phyloP scores from a whole-genome alignment of 1,284 basidiomycete species.

The Ustanciosporium gigantosporum region DNA sequence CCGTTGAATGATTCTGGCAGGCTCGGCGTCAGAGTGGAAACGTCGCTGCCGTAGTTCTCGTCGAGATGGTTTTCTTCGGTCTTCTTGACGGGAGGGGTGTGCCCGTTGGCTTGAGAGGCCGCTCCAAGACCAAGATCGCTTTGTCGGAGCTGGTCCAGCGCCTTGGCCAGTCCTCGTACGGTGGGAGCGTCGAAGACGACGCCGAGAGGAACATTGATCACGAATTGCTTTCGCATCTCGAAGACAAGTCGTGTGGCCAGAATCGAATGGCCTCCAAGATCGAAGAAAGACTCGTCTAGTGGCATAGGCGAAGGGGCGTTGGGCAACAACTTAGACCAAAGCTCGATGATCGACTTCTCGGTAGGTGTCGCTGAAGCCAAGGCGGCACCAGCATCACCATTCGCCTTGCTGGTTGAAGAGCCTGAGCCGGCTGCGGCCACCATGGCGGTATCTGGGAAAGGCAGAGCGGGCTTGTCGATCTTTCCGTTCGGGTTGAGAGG shows the following conservation, averaged over 20 bases:
- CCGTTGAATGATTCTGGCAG: conserved; percentile 45
- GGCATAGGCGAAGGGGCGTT: conserved; percentile 78
- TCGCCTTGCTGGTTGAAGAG: conserved; percentile 8
- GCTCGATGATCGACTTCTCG: conserved; percentile 74
- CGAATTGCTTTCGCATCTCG: conserved; percentile 89
- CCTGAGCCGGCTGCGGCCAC: conserved; percentile 55
- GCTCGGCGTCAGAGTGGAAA: conserved; percentile 68
- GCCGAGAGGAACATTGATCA: conserved; percentile 87
- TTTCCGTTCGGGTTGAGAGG: conserved; percentile 99
- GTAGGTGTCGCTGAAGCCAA: conserved; percentile 67
- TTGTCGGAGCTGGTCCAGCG: conserved; percentile 77
- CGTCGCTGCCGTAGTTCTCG: conserved; percentile 78
- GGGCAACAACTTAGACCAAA: conserved; percentile 82
- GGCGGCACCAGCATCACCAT: conserved; percentile 13
- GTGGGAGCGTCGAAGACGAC: conserved; percentile 92
- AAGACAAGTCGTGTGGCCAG: conserved; percentile 95
- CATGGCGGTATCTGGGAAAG: conserved; percentile 96
- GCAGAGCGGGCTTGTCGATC: conserved; percentile 96
- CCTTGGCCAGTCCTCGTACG: conserved; percentile 76
- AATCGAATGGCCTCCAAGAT: conserved; percentile 97
- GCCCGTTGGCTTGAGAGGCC: conserved; percentile 54
- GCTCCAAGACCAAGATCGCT: conserved; percentile 77
- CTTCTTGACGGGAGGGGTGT: conserved; percentile 2
- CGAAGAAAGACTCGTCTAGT: conserved; percentile 94
- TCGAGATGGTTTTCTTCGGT: conserved; percentile 53